A percentile compares a stretch with the other conserved stretches of the same genome.
These are phyloP conservation scores for Taphrina wiesneri DNA, from an alignment of 1,139 yeast species.

Conservation along the genomic window DNA sequence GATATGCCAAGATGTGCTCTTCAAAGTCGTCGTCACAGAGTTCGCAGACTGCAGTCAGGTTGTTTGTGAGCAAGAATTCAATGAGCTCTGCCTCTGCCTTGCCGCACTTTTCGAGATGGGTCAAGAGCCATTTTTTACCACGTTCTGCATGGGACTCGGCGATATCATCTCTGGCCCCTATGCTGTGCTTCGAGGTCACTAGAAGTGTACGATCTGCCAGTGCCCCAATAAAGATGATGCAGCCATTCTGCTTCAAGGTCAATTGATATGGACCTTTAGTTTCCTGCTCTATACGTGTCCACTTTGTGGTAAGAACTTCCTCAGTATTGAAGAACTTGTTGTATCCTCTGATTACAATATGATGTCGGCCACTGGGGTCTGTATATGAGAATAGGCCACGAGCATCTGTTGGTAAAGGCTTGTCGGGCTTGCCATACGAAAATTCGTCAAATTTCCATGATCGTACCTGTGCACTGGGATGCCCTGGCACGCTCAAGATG, in stretches of 20 bases:
- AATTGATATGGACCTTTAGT: slow-evolving; percentile 78
- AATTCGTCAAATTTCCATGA: slow-evolving; percentile 34
- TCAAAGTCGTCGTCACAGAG: slow-evolving; percentile 90
- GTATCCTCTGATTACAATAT: slow-evolving; percentile 79
- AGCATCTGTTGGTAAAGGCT: slow-evolving; percentile 67
- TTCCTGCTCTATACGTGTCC: slow-evolving; percentile 50
- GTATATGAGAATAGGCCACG: slow-evolving; percentile 75
- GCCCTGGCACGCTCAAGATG: slow-evolving; percentile 8
- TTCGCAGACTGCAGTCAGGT: slow-evolving; percentile 86
- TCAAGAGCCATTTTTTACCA: slow-evolving; percentile 62
- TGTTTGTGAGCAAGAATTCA: slow-evolving; percentile 51
- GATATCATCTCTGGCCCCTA: slow-evolving; percentile 62
- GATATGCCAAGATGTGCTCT: slow-evolving; percentile 85
- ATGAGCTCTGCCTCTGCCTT: slow-evolving; percentile 58
- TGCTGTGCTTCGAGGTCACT: slow-evolving; percentile 80
- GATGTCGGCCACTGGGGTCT: slow-evolving; percentile 44
- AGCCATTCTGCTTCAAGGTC: slow-evolving; percentile 89
- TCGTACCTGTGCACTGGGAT: neutral
- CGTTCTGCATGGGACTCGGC: slow-evolving; percentile 42
- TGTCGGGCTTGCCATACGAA: slow-evolving; percentile 45
- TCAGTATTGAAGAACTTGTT: slow-evolving; percentile 87
- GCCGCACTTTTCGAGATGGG: slow-evolving; percentile 54
- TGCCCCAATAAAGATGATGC: slow-evolving; percentile 82
- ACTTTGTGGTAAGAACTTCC: slow-evolving; percentile 59
- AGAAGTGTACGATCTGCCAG: slow-evolving; percentile 68